Conservation (phyloP, 345 rosid species). For the Alliaria petiolata region DNA sequence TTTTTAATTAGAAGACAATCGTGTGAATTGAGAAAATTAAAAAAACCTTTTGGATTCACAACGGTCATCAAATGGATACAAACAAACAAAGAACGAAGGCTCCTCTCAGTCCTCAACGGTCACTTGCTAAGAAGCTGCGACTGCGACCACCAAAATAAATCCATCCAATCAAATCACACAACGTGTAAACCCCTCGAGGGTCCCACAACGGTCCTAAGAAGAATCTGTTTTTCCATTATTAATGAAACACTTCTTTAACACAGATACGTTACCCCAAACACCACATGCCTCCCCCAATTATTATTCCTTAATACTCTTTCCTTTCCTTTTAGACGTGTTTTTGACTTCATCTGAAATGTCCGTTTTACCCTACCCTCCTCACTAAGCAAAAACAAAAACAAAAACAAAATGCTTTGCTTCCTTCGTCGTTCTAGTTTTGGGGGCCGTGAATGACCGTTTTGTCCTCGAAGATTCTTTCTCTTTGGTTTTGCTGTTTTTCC, state of each 20-base stretch:
- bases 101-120: constrained; percentile 26
- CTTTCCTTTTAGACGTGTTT: constrained; percentile 29
- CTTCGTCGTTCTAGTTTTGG: not conserved
- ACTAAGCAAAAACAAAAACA: not conserved
- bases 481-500: not conserved
- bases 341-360: constrained; percentile 9
- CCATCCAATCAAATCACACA: constrained; percentile 12
- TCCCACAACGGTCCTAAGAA: constrained; percentile 14
- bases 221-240: no score
- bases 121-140: constrained; percentile 34
- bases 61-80: constrained; percentile 19
- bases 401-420: no score
- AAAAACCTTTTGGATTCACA: not conserved
- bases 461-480: not conserved
- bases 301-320: no score
- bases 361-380: constrained; percentile 13
- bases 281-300: no score
- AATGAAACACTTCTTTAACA: no score
- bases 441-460: not conserved
- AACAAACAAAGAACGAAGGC: constrained; percentile 12
- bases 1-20: constrained; percentile 8
- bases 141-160: not conserved
- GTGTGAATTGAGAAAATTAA: constrained; percentile 12
- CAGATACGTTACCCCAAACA: no score
- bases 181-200: not conserved